Base-by-base conservation (phyloP, 1,284 basidiomycete species). In the Microbotryum lychnidis-dioicae region DNA sequence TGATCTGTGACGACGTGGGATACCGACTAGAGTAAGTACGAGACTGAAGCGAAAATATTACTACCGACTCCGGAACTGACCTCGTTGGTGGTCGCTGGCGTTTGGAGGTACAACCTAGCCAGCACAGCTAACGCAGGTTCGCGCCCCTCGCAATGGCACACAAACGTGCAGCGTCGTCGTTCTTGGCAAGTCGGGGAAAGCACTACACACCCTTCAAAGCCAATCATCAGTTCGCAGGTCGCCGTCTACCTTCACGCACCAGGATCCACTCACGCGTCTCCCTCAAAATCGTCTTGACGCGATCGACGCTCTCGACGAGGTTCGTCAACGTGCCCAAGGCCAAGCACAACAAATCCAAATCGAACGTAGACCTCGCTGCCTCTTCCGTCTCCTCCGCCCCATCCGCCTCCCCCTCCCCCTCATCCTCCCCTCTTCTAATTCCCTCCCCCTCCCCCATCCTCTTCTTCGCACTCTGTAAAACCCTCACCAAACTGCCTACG, bases 301-400 rank as follows among this genome's bases (percentile, higher is more conserved):
- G 44, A 14, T 50, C 56, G 3, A 54, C 52, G 9, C 50, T 57
- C 23, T 68, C 66, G 44, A 62, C 46, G 6, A 68, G n/a, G 56
- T 68, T 68, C 18, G 66, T 61, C 12, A 66, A 33, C 4, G 54
- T 58, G 6, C 66, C 66, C 21, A 68, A 58, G 25, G 60, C 45
- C 23, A 68, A 54, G 18, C 62, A 66, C 4, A 68, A 48, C 5
- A 59, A 6, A 50, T 68, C 64, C 52, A 64, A 68, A 10, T 58
- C 59, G 14, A 37, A 47, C 2, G 42, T 31, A 9, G 27, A 12
- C 12, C n/a, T 23, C 48, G 27, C 48, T 2, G 12, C 12, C 12
- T 8, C 48, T 20, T 44, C 46, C 29, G n/a, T 25, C 14, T 50
- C 45, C 27, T 18, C 29, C 47, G 20, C 16, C 31, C 31, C 20